Conservation (phyloP, 164 flowering plant species). For the Malania oleifera region DNA sequence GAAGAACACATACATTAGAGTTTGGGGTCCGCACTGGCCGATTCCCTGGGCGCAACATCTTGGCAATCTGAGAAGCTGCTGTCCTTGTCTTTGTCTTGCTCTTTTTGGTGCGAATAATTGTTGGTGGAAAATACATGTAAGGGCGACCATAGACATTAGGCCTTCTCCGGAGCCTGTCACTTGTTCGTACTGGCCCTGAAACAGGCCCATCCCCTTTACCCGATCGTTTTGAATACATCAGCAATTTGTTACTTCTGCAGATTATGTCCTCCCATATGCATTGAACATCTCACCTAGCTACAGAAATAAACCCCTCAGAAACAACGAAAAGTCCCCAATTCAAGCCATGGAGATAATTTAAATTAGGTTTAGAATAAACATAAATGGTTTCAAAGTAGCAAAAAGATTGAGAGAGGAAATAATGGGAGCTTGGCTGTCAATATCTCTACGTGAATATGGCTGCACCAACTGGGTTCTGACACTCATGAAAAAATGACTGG, state of each 20-base stretch:
- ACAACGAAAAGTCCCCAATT: neutral
- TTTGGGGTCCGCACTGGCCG: conserved; percentile 30
- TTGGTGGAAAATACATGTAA: conserved; percentile 36
- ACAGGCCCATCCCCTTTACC: conserved; percentile 47
- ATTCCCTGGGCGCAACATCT: conserved; percentile 49
- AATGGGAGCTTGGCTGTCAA: no score
- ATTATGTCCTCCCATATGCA: conserved; percentile 20
- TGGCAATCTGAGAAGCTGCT: conserved; percentile 78
- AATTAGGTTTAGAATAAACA: no score
- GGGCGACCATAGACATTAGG: conserved; percentile 47
- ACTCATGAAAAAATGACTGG: no score
- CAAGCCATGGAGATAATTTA: no score
- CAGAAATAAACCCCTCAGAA: neutral
- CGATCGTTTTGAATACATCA: conserved; percentile 58
- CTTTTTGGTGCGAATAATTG: conserved; percentile 35
- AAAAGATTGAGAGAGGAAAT: no score
- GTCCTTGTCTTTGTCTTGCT: conserved; percentile 62
- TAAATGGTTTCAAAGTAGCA: no score
- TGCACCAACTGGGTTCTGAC: no score
- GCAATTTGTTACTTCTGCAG: conserved; percentile 3
- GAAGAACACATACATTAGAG: conserved; percentile 30
- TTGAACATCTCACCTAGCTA: neutral
- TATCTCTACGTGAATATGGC: no score
- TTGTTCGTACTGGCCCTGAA: conserved; percentile 50
- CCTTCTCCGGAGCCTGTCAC: conserved; percentile 59